These are phyloP conservation scores for Thermothelomyces thermophilus DNA, from an alignment of 2,329 filamentous ascomycete genomes.

Conservation along the genomic window DNA sequence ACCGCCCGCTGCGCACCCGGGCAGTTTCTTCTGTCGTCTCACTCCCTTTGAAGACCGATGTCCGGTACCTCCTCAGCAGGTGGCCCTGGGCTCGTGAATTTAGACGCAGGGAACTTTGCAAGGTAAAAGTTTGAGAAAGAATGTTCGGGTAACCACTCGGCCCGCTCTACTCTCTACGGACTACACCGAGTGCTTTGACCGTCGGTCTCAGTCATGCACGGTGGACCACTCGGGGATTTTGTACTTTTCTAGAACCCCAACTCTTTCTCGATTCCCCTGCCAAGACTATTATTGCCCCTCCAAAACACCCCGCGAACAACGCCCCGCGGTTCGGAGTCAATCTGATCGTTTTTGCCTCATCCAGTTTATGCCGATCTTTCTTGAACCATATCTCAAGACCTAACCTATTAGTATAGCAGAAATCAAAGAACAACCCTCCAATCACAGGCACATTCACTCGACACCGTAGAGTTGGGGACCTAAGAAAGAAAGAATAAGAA, in stretches of 20 bases:
- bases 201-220: neutral
- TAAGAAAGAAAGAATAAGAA: neutral
- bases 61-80: too few species aligned
- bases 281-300: constrained; percentile 13
- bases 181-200: neutral
- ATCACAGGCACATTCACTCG: neutral
- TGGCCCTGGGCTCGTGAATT: too few species aligned
- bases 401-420: neutral
- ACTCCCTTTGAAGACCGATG: too few species aligned
- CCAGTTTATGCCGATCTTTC: neutral
- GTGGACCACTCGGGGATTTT: neutral
- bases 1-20: too few species aligned
- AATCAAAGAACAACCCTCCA: neutral
- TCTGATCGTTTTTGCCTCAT: too few species aligned
- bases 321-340: neutral
- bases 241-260: neutral
- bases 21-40: too few species aligned
- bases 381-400: neutral
- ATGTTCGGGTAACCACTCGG: too few species aligned
- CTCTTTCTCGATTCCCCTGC: constrained; percentile 11
- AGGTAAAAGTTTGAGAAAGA: too few species aligned
- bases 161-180: too few species aligned
- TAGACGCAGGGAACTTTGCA: too few species aligned
- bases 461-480: too few species aligned
- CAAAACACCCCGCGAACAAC: neutral